Base-by-base conservation (phyloP, 768 basidiomycete species). In the Amanita exitialis region DNA sequence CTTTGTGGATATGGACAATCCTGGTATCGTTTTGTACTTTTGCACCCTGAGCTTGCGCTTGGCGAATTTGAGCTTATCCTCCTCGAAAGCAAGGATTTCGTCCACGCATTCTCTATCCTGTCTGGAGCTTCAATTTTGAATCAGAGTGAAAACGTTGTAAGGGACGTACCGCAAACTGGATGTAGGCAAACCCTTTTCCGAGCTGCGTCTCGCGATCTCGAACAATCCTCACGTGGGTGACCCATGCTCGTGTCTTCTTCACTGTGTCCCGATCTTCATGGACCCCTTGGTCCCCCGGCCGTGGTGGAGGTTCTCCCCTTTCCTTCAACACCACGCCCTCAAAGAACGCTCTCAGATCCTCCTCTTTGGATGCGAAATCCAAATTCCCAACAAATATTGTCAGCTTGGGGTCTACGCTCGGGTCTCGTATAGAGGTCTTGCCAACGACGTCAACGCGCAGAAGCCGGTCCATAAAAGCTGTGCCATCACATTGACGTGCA, bases 151-250 rank as follows among this genome's bases (percentile, higher is more conserved):
- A 41, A 43, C n/a, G 21, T 45, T 10, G 23, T 30, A 34, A 25
- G 16, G 44, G 21, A 73, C 85, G 54, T 64, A 95, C 95, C 51
- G 71, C 64, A 55, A 97, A 90, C 58, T 91, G 83, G 16, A 98
- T 82, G 60, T 97, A 96, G 8, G 87, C 91, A 63, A 97, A 94
- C 4, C 94, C 94, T 67, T 95, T 96, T 10, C 94, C 95, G 12
- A 97, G 77, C 57, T 92, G 91, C 1, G 91, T 96, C 53, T 88
- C 90, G 57, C 80, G 82, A 64, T 98, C 95, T 43, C 90, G 77
- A 47, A 96, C 76, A 58, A 96, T 81, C 38, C 95, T 78, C n/a
- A 96, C 91, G 32, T 79, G 80, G 6, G 76, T 79, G 15, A 94
- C 90, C 87, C 87, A 91, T 12, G 73, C 64, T 37, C 65, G 64